A percentile compares a stretch with the other conserved stretches of the same genome.
Conservation (phyloP, 345 rosid genomes). For the Eucalyptus viminalis region DNA sequence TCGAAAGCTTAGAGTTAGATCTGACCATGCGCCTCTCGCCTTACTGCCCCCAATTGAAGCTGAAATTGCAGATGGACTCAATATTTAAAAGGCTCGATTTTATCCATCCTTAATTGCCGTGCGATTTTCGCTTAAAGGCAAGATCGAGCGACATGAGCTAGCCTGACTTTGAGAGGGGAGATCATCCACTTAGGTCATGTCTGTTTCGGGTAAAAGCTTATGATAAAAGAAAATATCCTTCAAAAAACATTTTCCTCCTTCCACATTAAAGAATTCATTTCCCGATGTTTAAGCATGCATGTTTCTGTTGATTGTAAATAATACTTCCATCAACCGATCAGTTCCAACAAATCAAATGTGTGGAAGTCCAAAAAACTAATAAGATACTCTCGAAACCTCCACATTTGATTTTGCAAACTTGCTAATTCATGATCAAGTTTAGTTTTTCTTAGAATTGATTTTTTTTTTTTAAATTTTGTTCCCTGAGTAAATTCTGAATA, state of each 20-base stretch:
- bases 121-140: not conserved
- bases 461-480: rapidly evolving
- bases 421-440: too few relatives aligned
- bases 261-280: not conserved
- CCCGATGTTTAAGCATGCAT: rapidly evolving
- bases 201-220: not conserved
- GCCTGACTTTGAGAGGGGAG: not conserved
- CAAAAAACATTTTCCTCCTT: not conserved
- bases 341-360: rapidly evolving
- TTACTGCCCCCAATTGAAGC: not conserved
- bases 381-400: too few relatives aligned
- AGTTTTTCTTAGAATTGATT: too few relatives aligned
- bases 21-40: not conserved
- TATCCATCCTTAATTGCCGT: not conserved
- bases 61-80: not conserved
- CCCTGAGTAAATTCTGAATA: rapidly evolving
- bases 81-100: not conserved
- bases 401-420: too few relatives aligned
- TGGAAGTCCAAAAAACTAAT: too few relatives aligned
- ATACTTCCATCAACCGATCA: too few relatives aligned
- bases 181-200: not conserved
- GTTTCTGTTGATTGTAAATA: too few relatives aligned
- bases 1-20: not conserved
- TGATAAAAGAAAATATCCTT: not conserved
- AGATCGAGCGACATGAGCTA: not conserved